Evolutionary conservation across 2,329 filamentous ascomycete genomes (phyloP), one percentile per base, ranked within the genome.

Genomic region (Cladosporium oxysporum): DNA sequence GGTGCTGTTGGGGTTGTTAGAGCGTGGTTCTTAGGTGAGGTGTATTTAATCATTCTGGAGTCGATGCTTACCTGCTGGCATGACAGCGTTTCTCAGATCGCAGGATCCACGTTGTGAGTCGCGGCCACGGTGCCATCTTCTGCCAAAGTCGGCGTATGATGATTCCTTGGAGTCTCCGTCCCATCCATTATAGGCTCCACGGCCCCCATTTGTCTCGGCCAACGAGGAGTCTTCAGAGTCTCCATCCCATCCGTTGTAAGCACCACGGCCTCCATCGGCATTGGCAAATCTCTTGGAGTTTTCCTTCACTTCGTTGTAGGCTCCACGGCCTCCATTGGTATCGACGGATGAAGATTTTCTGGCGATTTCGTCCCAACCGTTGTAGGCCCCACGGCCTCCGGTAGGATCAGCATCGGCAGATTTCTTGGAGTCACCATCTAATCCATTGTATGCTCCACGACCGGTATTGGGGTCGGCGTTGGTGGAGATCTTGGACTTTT

Each of bases 1-100:
- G 75, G 70, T 53, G 73, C 74, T 77, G 66, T 33, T 50, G 14
- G 2, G 58, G 31, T 31, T 41, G 59, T 62, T 16, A 29, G 35
- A 53, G 14, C 16, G n/a, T 16, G 16, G 5, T 53, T 11, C 37
- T 14, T 12, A 6, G 14, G 5, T 41, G 16, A 41, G 37, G 8
- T 53, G 50, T 6, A 10, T 14, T 14, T 18, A 12, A 29, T 10
- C 21, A 28, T 23, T 28, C 3, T n/a, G 10, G 33, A 47, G 7
- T n/a, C 49, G 5, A 26, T 4, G 66, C 67, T 66, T 59, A 71
- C 71, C 68, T 61, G 62, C 49, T 49, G 70, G 71, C 66, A 73
- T 66, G 26, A 61, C 26, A 37, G 69, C 71, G 10, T 69, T 65
- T 23, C 66, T 66, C 11, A 72, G 60, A 62, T 70, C 67, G 58